Conservation (phyloP, 164 flowering plant species). For the Chimonanthus salicifolius region DNA sequence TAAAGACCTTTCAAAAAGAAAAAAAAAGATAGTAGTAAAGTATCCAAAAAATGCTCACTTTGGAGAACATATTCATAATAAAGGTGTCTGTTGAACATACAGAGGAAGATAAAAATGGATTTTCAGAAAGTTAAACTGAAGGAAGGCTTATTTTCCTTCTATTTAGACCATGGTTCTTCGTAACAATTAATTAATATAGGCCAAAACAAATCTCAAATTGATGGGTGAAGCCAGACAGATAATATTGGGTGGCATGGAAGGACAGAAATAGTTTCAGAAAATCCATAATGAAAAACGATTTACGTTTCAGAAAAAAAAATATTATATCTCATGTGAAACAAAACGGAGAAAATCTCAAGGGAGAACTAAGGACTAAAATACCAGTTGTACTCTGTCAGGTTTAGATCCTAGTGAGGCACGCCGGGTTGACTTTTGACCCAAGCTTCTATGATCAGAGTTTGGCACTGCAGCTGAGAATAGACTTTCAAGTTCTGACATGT, state of each 20-base stretch:
- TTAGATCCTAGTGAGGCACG: conserved; percentile 48
- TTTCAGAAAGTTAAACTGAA: background rate
- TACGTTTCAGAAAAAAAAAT: background rate
- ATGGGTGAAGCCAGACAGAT: background rate
- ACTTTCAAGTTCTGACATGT: conserved; percentile 85
- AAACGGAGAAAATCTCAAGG: too few species aligned
- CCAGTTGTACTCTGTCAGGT: conserved; percentile 89
- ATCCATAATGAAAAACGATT: background rate
- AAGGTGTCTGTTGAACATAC: background rate
- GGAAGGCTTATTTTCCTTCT: background rate
- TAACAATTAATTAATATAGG: background rate
- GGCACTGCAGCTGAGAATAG: conserved; percentile 82
- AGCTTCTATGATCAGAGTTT: conserved; percentile 35
- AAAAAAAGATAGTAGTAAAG: too few species aligned
- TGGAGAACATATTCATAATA: background rate
- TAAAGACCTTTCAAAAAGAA: too few species aligned
- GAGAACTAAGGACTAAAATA: conserved; percentile 19
- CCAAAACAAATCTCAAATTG: background rate
- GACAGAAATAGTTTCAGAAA: background rate
- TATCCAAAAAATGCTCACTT: background rate
- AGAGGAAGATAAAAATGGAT: background rate
- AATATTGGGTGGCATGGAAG: background rate
- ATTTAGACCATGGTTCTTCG: background rate
- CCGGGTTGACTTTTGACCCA: conserved; percentile 44
- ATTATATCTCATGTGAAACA: background rate